phyloP scores from a whole-genome alignment of 352 stramenopile genomes.

The Blastocystis hominis region DNA sequence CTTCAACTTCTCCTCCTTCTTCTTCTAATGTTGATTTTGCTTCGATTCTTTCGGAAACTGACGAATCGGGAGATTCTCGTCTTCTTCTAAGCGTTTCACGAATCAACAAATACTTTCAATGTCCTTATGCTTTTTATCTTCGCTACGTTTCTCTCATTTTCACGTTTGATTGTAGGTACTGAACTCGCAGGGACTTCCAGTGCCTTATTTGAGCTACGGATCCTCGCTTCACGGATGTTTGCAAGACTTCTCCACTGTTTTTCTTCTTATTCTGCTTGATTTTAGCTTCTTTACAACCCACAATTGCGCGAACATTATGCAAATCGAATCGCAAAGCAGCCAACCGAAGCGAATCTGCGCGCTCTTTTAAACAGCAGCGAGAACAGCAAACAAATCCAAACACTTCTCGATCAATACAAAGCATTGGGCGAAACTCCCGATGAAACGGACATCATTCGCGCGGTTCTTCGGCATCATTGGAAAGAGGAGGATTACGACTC shows the following conservation, averaged over 20 bases:
- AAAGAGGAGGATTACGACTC: neutral
- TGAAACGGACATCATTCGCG: neutral
- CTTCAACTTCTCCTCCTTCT: neutral
- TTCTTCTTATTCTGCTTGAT: neutral
- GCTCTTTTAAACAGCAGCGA: neutral
- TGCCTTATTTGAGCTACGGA: neutral
- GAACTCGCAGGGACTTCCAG: neutral
- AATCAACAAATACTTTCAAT: neutral
- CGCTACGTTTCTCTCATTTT: neutral
- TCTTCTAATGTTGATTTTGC: neutral
- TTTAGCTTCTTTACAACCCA: slow-evolving; percentile 19
- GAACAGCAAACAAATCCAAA: neutral
- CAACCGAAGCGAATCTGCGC: slow-evolving; percentile 7
- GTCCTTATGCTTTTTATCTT: slow-evolving; percentile 33
- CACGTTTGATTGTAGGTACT: neutral
- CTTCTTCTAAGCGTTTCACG: slow-evolving; percentile 9
- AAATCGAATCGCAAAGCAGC: neutral
- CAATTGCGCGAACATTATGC: neutral
- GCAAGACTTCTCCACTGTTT: neutral
- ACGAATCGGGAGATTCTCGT: neutral
- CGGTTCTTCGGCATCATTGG: neutral
- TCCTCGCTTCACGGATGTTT: neutral
- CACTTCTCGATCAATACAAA: neutral
- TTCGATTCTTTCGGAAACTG: neutral
- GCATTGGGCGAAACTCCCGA: too few species aligned